Percentiles rank a stretch among this genome's conserved stretches.
These are phyloP conservation scores for Fusarium nisikadoi DNA, from an alignment of 2,329 filamentous ascomycete genomes.

Conservation along the genomic window DNA sequence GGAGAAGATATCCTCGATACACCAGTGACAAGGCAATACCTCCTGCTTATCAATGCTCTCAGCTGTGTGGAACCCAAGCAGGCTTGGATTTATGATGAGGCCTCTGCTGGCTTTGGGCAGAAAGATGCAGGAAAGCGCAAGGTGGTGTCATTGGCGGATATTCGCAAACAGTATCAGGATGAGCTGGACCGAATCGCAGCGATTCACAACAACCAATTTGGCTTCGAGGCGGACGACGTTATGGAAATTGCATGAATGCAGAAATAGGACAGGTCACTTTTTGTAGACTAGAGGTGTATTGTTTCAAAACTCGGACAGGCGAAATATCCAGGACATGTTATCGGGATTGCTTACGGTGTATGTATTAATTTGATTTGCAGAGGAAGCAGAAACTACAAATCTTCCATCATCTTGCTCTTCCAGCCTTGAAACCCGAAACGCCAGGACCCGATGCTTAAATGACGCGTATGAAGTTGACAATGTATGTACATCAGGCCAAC, in stretches of 20 bases:
- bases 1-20: slow-evolving; percentile 70
- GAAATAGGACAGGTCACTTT: slow-evolving; percentile 5
- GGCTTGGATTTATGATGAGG: slow-evolving; percentile 77
- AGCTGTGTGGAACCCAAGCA: slow-evolving; percentile 83
- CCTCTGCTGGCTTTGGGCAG: slow-evolving; percentile 38
- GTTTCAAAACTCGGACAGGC: slow-evolving; percentile 39
- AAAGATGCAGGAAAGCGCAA: slow-evolving; percentile 66
- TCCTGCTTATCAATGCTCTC: slow-evolving; percentile 93
- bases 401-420: slow-evolving; percentile 40
- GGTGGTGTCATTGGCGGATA: slow-evolving; percentile 85
- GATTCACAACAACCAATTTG: slow-evolving; percentile 90
- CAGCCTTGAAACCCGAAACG: slow-evolving; percentile 49
- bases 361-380: slow-evolving; percentile 40
- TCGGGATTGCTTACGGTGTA: slow-evolving; percentile 41
- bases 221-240: slow-evolving; percentile 68
- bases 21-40: slow-evolving; percentile 77
- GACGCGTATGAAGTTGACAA: slow-evolving; percentile 42
- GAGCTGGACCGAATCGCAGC: slow-evolving; percentile 90
- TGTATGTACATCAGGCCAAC: slow-evolving; percentile 35
- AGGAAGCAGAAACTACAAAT: slow-evolving; percentile 36
- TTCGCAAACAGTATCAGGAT: slow-evolving; percentile 88
- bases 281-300: slow-evolving; percentile 44
- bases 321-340: slow-evolving; percentile 48
- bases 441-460: slow-evolving; percentile 55
- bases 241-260: slow-evolving; percentile 62